Conservation (phyloP, 2,329 filamentous ascomycete genomes). For the Calonectria hongkongensis region DNA sequence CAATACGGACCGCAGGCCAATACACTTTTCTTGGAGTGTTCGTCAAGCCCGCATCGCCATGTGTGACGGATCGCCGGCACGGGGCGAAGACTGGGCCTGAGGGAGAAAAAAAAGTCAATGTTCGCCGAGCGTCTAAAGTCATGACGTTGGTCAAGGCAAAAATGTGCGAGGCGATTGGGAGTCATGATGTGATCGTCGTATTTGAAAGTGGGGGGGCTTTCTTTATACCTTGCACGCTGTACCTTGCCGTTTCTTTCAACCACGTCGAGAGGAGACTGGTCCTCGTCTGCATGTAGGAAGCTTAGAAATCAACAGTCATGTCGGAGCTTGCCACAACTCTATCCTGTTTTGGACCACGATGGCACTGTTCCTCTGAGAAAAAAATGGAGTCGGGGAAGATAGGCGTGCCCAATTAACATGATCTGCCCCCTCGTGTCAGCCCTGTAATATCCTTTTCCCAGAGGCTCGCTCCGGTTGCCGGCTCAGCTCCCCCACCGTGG, state of each 20-base stretch:
- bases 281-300: background rate
- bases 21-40: background rate
- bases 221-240: background rate
- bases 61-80: constrained; percentile 18
- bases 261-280: background rate
- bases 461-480: background rate
- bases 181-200: background rate
- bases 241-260: background rate
- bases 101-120: constrained; percentile 13
- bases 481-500: constrained; percentile 23
- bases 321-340: constrained; percentile 2
- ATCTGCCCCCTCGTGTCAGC: constrained; percentile 33
- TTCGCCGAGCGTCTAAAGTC: background rate
- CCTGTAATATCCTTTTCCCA: constrained; percentile 29
- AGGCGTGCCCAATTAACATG: constrained; percentile 13
- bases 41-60: background rate
- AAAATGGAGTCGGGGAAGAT: constrained; percentile 1
- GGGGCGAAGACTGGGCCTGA: constrained; percentile 8
- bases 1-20: background rate
- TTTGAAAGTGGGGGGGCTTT: background rate
- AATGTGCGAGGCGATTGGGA: background rate
- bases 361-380: constrained; percentile 4
- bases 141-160: constrained; percentile 4
- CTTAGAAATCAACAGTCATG: constrained; percentile 15
- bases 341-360: constrained; percentile 8